Evolutionary conservation across 305 asterid genomes (phyloP), one percentile per base, ranked within the genome.

Genomic region (Plantago lanceolata): DNA sequence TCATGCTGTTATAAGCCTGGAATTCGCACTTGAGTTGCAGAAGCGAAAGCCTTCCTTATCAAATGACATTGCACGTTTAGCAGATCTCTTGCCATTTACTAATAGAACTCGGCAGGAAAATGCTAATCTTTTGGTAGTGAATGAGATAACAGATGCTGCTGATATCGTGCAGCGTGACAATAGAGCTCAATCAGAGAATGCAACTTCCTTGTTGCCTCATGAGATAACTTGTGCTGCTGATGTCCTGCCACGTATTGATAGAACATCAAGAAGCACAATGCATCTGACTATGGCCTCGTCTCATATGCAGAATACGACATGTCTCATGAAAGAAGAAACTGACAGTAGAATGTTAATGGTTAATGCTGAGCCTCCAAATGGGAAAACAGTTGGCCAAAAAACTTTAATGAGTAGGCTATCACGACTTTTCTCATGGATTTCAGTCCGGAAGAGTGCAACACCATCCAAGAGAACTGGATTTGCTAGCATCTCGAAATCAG

Each of bases 1-100:
- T 33, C 73, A 77, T 20, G 68, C 77, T 7, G 70, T 77, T 64
- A 60, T 68, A 15, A 63, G 67, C 54, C 80, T 77, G 19, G 80
- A 71, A 49, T 52, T 67, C 20, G 76, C 78, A 57, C 67, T 74
- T 72, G 75, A 35, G 5, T 72, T 74, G 31, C 76, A 74, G 43
- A 33, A 33, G 40, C 8, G 9, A 33, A 33, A 3, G 40, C 40
- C 11, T 33, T 33, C 40, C 11, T 33, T 33, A 33, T 33, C 65
- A 6, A 60, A 60, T 49, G 73, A 65, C 64, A 65, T 37, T 44
- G 49, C 57, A 48, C 59, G 66, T 59, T 44, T 75, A n/a, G 61
- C 62, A 13, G 72, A 68, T 48, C 28, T 50, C 57, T 51, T 51
- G 49, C 61, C 60, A 58, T 35, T 11, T 37, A 19, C 49, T 37